phyloP scores from a whole-genome alignment of 768 basidiomycete species.

The Neoboletus subvelutipes region DNA sequence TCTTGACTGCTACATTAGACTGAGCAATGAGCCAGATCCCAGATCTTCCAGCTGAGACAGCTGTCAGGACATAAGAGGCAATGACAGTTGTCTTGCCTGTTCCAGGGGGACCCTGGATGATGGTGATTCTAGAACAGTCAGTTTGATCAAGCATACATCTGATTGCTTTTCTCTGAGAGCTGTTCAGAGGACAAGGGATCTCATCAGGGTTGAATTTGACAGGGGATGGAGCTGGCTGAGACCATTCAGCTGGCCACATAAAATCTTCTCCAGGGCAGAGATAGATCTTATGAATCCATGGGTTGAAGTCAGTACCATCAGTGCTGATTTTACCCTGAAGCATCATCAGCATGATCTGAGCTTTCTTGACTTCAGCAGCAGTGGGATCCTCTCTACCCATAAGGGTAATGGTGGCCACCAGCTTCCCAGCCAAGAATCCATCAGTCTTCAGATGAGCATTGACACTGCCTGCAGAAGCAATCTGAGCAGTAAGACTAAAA shows the following conservation, averaged over 20 bases:
- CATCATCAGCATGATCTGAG: constrained; percentile 29
- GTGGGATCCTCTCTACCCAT: constrained; percentile 59
- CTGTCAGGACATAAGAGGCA: constrained; percentile 55
- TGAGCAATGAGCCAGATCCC: constrained; percentile 84
- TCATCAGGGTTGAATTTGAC: constrained; percentile 15
- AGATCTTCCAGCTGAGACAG: constrained; percentile 36
- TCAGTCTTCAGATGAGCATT: constrained; percentile 23
- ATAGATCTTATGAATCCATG: constrained; percentile 41
- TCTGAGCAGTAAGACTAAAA: constrained; percentile 23
- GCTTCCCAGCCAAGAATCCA: constrained; percentile 32
- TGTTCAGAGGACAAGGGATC: constrained; percentile 36
- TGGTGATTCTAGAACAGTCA: constrained; percentile 37
- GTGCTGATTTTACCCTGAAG: constrained; percentile 35
- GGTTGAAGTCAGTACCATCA: constrained; percentile 30
- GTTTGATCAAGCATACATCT: constrained; percentile 38
- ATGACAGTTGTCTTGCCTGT: constrained; percentile 78
- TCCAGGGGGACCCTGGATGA: constrained; percentile 55
- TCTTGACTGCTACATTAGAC: constrained; percentile 86
- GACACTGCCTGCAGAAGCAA: constrained; percentile 14
- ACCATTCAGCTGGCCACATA: constrained; percentile 39
- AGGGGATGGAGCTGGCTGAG: constrained; percentile 16
- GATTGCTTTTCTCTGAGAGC: constrained; percentile 40
- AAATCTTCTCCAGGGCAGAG: constrained; percentile 27
- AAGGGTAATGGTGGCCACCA: constrained; percentile 41
- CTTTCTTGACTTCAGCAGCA: constrained; percentile 49